Evolutionary conservation across 768 basidiomycete species (phyloP), one percentile per base, ranked within the genome.

Genomic region (Dioszegia aurantiaca): DNA sequence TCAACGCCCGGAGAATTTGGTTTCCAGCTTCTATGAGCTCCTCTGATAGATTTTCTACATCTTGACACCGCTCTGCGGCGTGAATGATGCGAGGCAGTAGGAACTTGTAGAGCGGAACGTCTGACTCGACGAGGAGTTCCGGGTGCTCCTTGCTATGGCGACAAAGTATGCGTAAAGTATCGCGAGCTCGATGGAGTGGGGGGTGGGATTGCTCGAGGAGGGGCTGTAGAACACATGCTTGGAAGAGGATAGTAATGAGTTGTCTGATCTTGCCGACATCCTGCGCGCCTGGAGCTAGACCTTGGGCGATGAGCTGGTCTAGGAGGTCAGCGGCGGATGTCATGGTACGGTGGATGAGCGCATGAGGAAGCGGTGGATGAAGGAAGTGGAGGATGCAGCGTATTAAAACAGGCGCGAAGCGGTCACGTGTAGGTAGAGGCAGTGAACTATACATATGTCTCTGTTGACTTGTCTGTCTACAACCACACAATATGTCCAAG

Each of bases 61-160:
- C 55, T 14, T n/a, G 27, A 30, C 55, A 55, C 11, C 31, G 40
- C 10, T 19, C 44, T 6, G 68, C 61, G 28, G 63, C 65, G 14
- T 54, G 27, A 3, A 66, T 57, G 44, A 72, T 36, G 19, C 65
- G 47, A 1, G 74, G 74, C 4, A 73, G 48, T 4, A 75, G 42
- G 67, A 69, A 73, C 54, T 68, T 65, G 56, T 67, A 75, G 27
- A 72, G 59, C 5, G 69, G 73, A 1, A 61, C 36, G 16, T 53
- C 31, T 11, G 62, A 27, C 14, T 31, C 45, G 26, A 44, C 3
- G 27, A 62, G 60, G n/a, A 74, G 46, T 12, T 62, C 64, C 11
- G 72, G 68, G 9, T 58, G 67, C 5, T 59, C 3, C 10, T n/a
- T 55, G 41, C 53, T 48, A 39, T 74, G 67, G 2, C 55, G 37